Evolutionary conservation across 2,329 filamentous ascomycete genomes (phyloP).

Genomic region (Beauveria pseudobassiana): DNA sequence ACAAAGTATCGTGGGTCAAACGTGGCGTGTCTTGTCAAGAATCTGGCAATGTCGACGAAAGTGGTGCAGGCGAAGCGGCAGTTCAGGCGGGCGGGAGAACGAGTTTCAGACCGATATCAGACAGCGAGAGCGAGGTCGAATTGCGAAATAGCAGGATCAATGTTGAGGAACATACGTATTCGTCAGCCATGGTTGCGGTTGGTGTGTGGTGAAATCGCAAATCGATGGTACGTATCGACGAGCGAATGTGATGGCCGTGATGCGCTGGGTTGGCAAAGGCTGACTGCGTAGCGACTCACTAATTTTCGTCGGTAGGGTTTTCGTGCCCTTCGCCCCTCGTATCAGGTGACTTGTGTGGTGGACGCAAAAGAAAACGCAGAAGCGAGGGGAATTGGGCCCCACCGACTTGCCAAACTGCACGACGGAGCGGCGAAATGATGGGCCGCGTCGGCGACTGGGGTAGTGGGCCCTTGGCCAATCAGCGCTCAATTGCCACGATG

Average conservation of each 20-base stretch:
- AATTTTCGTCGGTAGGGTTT: conserved; percentile 34
- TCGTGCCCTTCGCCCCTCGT: conserved; percentile 29
- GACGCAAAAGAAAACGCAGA: background rate
- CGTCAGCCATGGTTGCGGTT: conserved; percentile 72
- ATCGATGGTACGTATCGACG: conserved; percentile 35
- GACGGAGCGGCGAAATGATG: background rate
- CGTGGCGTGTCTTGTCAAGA: background rate
- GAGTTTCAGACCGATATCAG: background rate
- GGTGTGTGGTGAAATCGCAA: conserved; percentile 35
- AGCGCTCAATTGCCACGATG: background rate
- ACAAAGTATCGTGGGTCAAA: background rate
- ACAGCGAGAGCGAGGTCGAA: background rate
- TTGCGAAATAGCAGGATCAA: background rate
- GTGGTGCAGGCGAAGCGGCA: background rate
- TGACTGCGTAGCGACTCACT: conserved; percentile 13
- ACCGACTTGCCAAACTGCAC: background rate
- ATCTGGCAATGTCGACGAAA: background rate
- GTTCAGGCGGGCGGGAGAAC: background rate
- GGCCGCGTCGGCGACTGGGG: background rate
- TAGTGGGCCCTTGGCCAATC: background rate
- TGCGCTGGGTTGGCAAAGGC: conserved; percentile 23
- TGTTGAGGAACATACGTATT: conserved; percentile 63
- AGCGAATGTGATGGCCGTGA: conserved; percentile 28
- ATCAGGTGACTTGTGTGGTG: conserved; percentile 24
- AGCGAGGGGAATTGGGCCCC: background rate